Evolutionary conservation across 345 rosid genomes (phyloP), one percentile per base, ranked within the genome.

Genomic region (Cardiospermum halicacabum): DNA sequence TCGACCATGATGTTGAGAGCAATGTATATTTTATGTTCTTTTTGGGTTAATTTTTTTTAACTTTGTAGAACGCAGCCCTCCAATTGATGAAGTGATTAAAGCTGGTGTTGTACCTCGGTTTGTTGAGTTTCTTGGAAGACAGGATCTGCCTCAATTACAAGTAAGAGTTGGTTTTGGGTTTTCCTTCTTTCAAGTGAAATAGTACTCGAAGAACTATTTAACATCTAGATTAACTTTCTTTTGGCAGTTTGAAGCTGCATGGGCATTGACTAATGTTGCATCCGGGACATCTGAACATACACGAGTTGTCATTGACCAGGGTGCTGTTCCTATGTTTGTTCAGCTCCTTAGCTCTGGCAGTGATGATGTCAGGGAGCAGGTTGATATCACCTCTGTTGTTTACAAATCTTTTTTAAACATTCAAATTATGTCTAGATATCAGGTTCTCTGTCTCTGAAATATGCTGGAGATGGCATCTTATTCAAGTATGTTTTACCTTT

Each of bases 321-420:
- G 93, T 60, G 96, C 96, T 7, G 85, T 89, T 12, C 93, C 93
- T 27, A 82, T 78, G 78, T 85, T 89, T 63, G 96, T 87, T 71
- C 84, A 83, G 71, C 91, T 89, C 63, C 89, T 89, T 65, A 81
- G 88, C 72, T 80, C 91, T 77, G 86, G 79, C 57, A 83, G 83
- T 67, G 96, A 89, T 75, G 96, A 89, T 75, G 93, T 87, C 56
- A 80, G 93, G 69, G 96, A 89, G 71, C 93, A 89, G 89, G 97
- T 90, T 71, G 58, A 47, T 70, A 37, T 70, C 55, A 21, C 28
- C 27, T 66, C 16, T 39, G 18, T 40, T 54, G 24, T 36, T 48
- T n/a, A 15, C 15, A 40, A 54, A 11, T 54, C 4, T 31, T 25
- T 43, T 65, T 39, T 42, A 16, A 6, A 34, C 39, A 7, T 34